These are phyloP conservation scores for Lepidium africanum DNA, from an alignment of 345 rosid species.

Conservation along the genomic window DNA sequence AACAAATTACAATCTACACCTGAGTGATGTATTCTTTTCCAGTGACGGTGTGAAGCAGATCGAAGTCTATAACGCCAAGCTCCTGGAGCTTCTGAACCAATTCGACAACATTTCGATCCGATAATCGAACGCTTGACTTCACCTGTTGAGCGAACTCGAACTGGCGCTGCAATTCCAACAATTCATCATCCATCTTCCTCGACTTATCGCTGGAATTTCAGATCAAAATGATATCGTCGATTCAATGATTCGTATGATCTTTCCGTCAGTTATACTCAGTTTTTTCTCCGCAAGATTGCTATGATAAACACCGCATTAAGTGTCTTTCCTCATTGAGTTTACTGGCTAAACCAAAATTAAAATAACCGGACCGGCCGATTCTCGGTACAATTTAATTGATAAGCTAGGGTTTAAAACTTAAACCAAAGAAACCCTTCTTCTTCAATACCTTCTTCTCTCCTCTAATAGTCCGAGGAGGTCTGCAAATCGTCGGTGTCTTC, in stretches of 20 bases:
- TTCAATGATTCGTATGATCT: neutral
- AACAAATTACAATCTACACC: constrained; percentile 21
- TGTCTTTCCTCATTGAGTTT: neutral
- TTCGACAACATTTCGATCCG: constrained; percentile 94
- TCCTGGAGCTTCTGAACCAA: constrained; percentile 94
- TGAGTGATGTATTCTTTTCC: constrained; percentile 96
- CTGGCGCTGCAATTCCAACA: constrained; percentile 81
- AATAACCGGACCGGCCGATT: neutral
- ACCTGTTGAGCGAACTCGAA: constrained; percentile 93
- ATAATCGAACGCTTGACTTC: constrained; percentile 76
- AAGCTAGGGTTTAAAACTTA: neutral
- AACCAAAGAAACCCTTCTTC: constrained; percentile 20
- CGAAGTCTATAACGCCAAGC: constrained; percentile 86
- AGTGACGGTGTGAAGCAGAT: constrained; percentile 93
- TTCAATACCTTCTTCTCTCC: neutral
- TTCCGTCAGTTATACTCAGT: constrained; percentile 9
- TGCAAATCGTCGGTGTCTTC: neutral
- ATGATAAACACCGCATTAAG: constrained; percentile 9
- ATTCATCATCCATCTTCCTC: constrained; percentile 70
- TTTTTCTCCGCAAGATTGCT: neutral
- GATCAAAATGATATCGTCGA: constrained; percentile 2
- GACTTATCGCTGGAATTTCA: neutral
- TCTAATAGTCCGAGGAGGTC: neutral
- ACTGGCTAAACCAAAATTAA: neutral
- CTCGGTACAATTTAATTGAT: neutral